These are phyloP conservation scores for Prototheca wickerhamii DNA, from an alignment of 163 green algal genomes.

Conservation along the genomic window DNA sequence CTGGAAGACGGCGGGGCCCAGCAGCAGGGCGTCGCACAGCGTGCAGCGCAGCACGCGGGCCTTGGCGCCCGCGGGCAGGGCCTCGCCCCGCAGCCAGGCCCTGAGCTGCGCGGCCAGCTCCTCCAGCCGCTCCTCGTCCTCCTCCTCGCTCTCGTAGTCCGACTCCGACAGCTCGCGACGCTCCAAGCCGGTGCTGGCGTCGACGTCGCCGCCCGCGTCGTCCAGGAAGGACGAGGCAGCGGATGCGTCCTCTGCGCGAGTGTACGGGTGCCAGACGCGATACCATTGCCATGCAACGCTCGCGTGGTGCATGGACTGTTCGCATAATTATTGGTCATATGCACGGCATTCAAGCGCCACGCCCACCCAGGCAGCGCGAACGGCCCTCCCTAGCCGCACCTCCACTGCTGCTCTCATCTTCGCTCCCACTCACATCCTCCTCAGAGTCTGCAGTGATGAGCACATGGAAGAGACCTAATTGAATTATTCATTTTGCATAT, in stretches of 20 bases:
- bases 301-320: neutral
- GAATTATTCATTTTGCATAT: neutral
- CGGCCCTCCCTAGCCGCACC: neutral
- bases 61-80: neutral
- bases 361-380: neutral
- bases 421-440: neutral
- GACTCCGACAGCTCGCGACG: slow-evolving; percentile 26
- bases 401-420: slow-evolving; percentile 2
- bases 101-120: slow-evolving; percentile 10
- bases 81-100: slow-evolving; percentile 5
- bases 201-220: too few species aligned
- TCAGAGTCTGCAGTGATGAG: neutral
- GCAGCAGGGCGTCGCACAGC: slow-evolving; percentile 23
- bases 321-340: too few species aligned
- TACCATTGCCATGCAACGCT: neutral
- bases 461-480: neutral
- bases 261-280: too few species aligned
- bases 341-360: too few species aligned
- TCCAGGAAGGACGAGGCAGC: too few species aligned
- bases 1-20: slow-evolving; percentile 16
- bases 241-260: too few species aligned
- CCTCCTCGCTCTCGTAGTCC: slow-evolving; percentile 23
- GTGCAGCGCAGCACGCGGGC: slow-evolving; percentile 23
- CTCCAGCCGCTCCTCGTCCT: slow-evolving; percentile 5
- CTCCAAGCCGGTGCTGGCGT: neutral